phyloP scores from a whole-genome alignment of 2,329 filamentous ascomycete species.

The Botrytis deweyae region DNA sequence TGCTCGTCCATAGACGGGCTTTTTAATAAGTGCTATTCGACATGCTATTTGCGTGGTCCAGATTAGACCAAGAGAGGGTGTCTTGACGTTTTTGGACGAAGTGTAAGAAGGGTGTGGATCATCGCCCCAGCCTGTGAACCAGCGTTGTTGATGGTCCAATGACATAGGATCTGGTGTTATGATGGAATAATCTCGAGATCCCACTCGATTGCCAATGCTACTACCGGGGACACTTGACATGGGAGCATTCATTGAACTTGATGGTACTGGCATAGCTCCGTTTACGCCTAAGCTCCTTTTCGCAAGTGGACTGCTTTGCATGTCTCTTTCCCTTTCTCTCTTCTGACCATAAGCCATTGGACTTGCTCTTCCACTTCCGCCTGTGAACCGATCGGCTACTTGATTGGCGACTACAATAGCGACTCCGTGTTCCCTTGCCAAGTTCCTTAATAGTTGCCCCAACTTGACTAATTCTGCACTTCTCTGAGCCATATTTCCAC shows the following conservation, averaged over 20 bases:
- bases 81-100: slow-evolving; percentile 60
- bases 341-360: slow-evolving; percentile 19
- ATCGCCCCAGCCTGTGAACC: slow-evolving; percentile 95
- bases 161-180: slow-evolving; percentile 57
- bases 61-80: slow-evolving; percentile 80
- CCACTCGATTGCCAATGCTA: background rate
- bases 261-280: slow-evolving; percentile 27
- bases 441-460: slow-evolving; percentile 69
- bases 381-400: slow-evolving; percentile 79
- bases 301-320: slow-evolving; percentile 33
- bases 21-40: slow-evolving; percentile 77
- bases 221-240: slow-evolving; percentile 28
- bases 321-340: slow-evolving; percentile 2
- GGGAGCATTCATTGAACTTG: slow-evolving; percentile 29
- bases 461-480: slow-evolving; percentile 74
- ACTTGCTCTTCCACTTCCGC: slow-evolving; percentile 20
- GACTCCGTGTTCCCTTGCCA: slow-evolving; percentile 72
- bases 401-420: slow-evolving; percentile 94
- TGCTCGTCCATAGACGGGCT: slow-evolving; percentile 50
- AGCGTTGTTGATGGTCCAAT: slow-evolving; percentile 86
- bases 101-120: slow-evolving; percentile 43
- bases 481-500: slow-evolving; percentile 69
- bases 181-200: slow-evolving; percentile 18
- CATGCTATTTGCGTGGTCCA: slow-evolving; percentile 89
- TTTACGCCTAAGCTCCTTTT: background rate